Conservation (phyloP, 352 stramenopile species). For the Globisporangium camurandrum region DNA sequence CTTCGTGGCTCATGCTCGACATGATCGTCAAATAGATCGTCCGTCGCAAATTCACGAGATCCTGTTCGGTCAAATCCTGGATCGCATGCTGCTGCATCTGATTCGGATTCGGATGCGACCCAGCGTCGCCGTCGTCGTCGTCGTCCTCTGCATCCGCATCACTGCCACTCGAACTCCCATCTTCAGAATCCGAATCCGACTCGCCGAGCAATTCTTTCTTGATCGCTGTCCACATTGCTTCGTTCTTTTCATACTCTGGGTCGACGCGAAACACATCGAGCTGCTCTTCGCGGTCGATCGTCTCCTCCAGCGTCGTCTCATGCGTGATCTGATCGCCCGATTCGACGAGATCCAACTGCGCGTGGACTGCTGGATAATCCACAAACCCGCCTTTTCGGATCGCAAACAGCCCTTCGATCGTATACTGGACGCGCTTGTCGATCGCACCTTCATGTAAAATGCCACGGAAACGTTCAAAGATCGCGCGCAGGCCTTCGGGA, state of each 20-base stretch:
- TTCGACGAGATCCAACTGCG: slow-evolving; percentile 97
- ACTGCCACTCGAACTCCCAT: slow-evolving; percentile 18
- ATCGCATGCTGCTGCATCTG: slow-evolving; percentile 47
- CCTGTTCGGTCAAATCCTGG: slow-evolving; percentile 96
- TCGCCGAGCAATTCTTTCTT: slow-evolving; percentile 96
- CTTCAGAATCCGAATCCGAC: slow-evolving; percentile 73
- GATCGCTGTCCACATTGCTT: slow-evolving; percentile 94
- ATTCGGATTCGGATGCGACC: slow-evolving; percentile 20
- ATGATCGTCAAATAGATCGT: slow-evolving; percentile 99
- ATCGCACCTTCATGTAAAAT: slow-evolving; percentile 97
- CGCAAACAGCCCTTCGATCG: slow-evolving; percentile 96
- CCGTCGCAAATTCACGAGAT: slow-evolving; percentile 95
- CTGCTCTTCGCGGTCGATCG: slow-evolving; percentile 93
- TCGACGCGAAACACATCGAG: slow-evolving; percentile 96
- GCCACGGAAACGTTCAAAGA: slow-evolving; percentile 96
- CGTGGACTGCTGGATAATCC: slow-evolving; percentile 91
- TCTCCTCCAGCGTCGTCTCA: slow-evolving; percentile 95
- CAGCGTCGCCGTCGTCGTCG: slow-evolving; percentile 40
- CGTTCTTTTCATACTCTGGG: slow-evolving; percentile 94
- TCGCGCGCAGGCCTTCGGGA: slow-evolving; percentile 88
- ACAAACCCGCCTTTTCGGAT: slow-evolving; percentile 94
- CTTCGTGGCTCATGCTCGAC: slow-evolving; percentile 98
- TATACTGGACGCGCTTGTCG: slow-evolving; percentile 97
- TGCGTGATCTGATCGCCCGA: slow-evolving; percentile 98
- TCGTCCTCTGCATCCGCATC: slow-evolving; percentile 26